Percentiles rank a stretch among this genome's conserved stretches.
Conservation (phyloP, 1,139 yeast species). For the Pichia sp. region DNA sequence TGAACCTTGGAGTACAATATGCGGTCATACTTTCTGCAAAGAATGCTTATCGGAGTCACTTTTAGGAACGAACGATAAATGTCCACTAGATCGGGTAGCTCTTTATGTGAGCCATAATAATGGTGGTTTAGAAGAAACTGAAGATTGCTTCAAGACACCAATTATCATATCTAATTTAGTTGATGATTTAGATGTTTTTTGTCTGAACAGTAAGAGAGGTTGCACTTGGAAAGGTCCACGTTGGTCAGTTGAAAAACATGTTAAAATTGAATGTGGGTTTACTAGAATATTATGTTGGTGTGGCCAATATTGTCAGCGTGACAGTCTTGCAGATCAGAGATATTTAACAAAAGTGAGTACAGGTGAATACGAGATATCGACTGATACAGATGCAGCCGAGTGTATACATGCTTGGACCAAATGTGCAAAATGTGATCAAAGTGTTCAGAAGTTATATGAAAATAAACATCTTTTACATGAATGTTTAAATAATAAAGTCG, state of each 20-base stretch:
- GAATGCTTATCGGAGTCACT: conserved; percentile 45
- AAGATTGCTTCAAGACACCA: conserved; percentile 52
- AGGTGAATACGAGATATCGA: conserved; percentile 1
- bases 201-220: conserved; percentile 48
- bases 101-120: conserved; percentile 23
- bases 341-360: conserved; percentile 7
- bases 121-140: conserved; percentile 19
- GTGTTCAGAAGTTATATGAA: conserved; percentile 31
- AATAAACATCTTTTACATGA: conserved; percentile 33
- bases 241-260: conserved; percentile 53
- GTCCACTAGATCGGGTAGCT: conserved; percentile 60
- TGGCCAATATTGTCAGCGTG: conserved; percentile 18
- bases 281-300: conserved; percentile 42
- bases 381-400: background rate
- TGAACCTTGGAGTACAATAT: conserved; percentile 46
- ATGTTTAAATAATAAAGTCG: conserved; percentile 34
- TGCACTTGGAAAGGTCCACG: conserved; percentile 53
- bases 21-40: conserved; percentile 56
- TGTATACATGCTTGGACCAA: conserved; percentile 35
- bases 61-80: conserved; percentile 35
- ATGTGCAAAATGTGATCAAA: conserved; percentile 36
- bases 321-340: conserved; percentile 9
- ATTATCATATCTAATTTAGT: conserved; percentile 51
- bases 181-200: conserved; percentile 52
- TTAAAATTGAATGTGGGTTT: conserved; percentile 41